Percentiles rank a stretch among this genome's conserved stretches.
These are phyloP conservation scores for Penicillium waksmanii DNA, from an alignment of 495 filamentous ascomycete species.

Conservation along the genomic window DNA sequence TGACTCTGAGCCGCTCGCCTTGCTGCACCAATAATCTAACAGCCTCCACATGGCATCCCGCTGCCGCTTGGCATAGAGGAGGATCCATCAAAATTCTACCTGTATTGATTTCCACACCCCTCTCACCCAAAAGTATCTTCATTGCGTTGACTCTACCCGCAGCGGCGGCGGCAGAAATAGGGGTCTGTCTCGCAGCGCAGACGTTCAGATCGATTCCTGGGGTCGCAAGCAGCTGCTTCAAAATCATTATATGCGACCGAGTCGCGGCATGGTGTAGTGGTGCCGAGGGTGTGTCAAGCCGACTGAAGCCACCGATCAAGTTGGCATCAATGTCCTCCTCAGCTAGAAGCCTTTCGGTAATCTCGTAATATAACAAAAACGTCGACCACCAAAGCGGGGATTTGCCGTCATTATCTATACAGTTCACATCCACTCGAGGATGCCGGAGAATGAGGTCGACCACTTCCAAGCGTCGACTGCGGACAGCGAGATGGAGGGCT, in stretches of 20 bases:
- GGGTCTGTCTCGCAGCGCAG: conserved; percentile 13
- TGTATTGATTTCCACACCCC: too few relatives aligned
- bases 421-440: neutral
- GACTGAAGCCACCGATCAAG: conserved; percentile 5
- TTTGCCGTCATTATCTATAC: neutral
- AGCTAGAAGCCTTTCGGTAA: conserved; percentile 11
- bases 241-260: neutral
- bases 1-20: conserved; percentile 3
- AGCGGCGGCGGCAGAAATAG: conserved; percentile 8
- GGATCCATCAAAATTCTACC: conserved; percentile 9
- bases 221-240: conserved; percentile 11
- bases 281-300: neutral
- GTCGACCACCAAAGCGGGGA: neutral
- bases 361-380: conserved; percentile 9
- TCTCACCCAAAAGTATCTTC: conserved; percentile 7
- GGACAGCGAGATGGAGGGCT: neutral
- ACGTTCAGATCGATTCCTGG: conserved; percentile 12
- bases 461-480: too few relatives aligned
- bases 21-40: neutral
- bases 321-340: conserved; percentile 11
- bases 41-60: neutral
- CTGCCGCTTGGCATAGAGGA: conserved; percentile 1
- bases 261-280: conserved; percentile 7
- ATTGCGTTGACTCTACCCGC: conserved; percentile 9
- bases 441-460: neutral